phyloP scores from a whole-genome alignment of 2,329 filamentous ascomycete species.

The Cladophialophora yegresii region DNA sequence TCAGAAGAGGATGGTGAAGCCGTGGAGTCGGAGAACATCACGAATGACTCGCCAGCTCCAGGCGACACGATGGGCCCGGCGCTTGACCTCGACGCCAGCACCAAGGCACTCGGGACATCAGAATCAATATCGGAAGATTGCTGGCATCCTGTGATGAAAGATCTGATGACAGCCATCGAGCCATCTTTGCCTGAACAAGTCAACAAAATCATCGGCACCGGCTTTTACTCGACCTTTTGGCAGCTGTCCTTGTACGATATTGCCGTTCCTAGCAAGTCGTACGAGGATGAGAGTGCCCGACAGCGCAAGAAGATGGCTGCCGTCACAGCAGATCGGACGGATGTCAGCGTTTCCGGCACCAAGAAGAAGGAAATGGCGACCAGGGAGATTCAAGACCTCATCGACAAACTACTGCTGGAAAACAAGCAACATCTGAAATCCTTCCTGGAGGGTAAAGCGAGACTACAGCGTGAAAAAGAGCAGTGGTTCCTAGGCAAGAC shows the following conservation, averaged over 20 bases:
- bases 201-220: constrained; percentile 70
- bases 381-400: constrained; percentile 67
- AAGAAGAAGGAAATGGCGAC: constrained; percentile 70
- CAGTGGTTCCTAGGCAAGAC: constrained; percentile 73
- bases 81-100: constrained; percentile 23
- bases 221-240: constrained; percentile 93
- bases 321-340: constrained; percentile 70
- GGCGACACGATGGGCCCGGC: constrained; percentile 19
- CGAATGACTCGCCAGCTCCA: constrained; percentile 35
- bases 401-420: constrained; percentile 71
- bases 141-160: constrained; percentile 71
- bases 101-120: constrained; percentile 37
- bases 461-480: constrained; percentile 73
- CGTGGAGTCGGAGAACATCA: constrained; percentile 44
- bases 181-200: constrained; percentile 62
- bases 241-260: constrained; percentile 81
- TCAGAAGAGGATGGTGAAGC: constrained; percentile 41
- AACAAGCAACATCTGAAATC: constrained; percentile 68
- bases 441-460: constrained; percentile 66
- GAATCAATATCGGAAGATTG: constrained; percentile 49
- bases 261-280: constrained; percentile 72
- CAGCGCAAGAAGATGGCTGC: constrained; percentile 67
- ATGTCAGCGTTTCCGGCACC: constrained; percentile 67
- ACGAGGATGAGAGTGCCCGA: constrained; percentile 71
- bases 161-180: constrained; percentile 70